Percentiles rank a stretch among this genome's conserved stretches.
phyloP scores from a whole-genome alignment of 371 early-diverging fungal genomes.

The Haplosporangium sp. region DNA sequence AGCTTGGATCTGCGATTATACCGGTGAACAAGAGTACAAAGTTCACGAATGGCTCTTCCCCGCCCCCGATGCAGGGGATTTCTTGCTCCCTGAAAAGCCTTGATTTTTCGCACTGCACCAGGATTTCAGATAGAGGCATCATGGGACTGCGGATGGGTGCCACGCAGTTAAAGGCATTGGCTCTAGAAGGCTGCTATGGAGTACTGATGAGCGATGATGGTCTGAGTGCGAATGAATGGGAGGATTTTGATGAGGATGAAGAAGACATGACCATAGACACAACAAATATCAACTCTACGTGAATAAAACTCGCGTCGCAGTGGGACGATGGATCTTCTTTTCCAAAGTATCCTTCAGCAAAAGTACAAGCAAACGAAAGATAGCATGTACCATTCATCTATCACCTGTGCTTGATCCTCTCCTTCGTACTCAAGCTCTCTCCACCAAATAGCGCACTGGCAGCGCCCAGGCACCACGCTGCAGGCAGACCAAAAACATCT shows the following conservation, averaged over 20 bases:
- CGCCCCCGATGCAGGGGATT: conserved; percentile 7
- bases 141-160: conserved; percentile 19
- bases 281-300: no score
- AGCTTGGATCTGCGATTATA: conserved; percentile 22
- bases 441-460: no score
- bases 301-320: no score
- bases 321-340: no score
- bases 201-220: conserved; percentile 19
- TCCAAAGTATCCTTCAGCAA: no score
- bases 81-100: conserved; percentile 30
- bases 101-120: conserved; percentile 37
- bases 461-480: no score
- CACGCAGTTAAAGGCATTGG: conserved; percentile 14
- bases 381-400: no score
- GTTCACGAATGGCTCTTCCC: neutral
- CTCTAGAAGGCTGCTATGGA: conserved; percentile 48
- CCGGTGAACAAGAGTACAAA: neutral
- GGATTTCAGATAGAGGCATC: conserved; percentile 37
- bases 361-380: no score
- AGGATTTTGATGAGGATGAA: conserved; percentile 25
- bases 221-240: conserved; percentile 35
- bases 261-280: neutral
- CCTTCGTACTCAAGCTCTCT: no score
- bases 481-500: no score
- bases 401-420: no score